Base-by-base conservation (phyloP, 1,139 yeast species). In the Oligophagozyma castellii region DNA sequence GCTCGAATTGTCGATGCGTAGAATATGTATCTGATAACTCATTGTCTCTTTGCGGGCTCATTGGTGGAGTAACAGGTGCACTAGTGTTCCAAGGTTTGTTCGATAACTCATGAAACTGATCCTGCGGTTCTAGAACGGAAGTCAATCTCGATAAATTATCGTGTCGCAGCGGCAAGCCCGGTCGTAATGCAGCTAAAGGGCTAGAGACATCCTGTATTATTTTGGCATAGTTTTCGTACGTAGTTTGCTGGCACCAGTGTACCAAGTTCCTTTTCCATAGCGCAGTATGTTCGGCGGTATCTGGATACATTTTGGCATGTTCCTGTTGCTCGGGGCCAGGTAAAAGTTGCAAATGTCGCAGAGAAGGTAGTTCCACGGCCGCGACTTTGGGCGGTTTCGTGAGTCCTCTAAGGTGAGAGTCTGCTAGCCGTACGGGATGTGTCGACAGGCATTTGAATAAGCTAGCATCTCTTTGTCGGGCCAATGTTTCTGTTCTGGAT, bases 31-130 rank as follows among this genome's bases (percentile, higher is more conserved):
- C 5, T 14, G 15, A 16, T 6, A 12, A 22, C 3, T 14, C 24
- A 11, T 20, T 26, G 6, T 19, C 20, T 11, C 12, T 26, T 14
- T 21, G 29, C n/a, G 50, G 49, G 22, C 53, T 48, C 46, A 45
- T 42, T 19, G 55, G 55, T 12, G 55, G 55, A 7, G 55, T 51
- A 26, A 51, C 48, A 8, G 49, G 49, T 6, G 39, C 31, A 12
- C 35, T 27, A 13, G 22, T 22, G 19, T 29, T 28, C 34, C 32
- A 30, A 14, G 36, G 30, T 12, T 27, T 22, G 23, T 43, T 36
- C 8, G 50, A 39, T 16, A 46, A 32, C 22, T 37, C 36, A 28
- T 42, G 35, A 26, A 46, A 46, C 12, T 43, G 40, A 34, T 46
- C 49, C 19, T 34, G 37, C 18, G 51, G 43, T 15, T 38, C 33